These are phyloP conservation scores for Solanum hybrid DNA, from an alignment of 305 asterid genomes.

Conservation along the genomic window DNA sequence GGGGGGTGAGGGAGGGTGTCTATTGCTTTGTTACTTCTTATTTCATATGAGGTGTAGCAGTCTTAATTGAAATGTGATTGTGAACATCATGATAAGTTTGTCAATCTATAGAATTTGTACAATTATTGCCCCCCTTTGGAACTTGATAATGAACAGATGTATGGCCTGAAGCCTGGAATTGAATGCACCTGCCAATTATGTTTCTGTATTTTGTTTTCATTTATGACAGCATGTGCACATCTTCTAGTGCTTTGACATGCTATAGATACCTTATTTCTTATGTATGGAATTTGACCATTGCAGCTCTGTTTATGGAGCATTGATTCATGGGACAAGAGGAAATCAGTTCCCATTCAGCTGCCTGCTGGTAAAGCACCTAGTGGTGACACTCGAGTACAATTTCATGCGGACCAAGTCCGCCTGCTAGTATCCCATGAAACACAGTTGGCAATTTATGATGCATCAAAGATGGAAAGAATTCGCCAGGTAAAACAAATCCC, in stretches of 20 bases:
- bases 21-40: not conserved
- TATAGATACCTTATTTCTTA: not conserved
- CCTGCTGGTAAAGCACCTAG: conserved; percentile 85
- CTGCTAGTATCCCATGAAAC: conserved; percentile 90
- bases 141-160: not conserved
- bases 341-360: conserved; percentile 66
- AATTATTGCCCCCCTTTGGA: not conserved
- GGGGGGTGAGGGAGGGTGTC: not conserved
- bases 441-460: conserved; percentile 83
- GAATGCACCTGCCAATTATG: not conserved
- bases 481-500: conserved; percentile 57
- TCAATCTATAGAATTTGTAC: not conserved
- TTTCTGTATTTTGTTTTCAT: not conserved
- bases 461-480: conserved; percentile 86
- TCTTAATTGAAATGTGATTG: not conserved
- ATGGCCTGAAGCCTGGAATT: not conserved
- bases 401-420: conserved; percentile 80
- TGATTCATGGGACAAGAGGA: conserved; percentile 92
- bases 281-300: not conserved
- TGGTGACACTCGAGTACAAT: conserved; percentile 95
- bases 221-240: not conserved
- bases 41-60: not conserved
- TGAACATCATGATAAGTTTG: not conserved
- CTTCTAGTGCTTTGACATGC: not conserved
- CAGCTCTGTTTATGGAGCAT: conserved; percentile 97